Percentiles rank a stretch among this genome's conserved stretches.
Conservation (phyloP, 2,329 filamentous ascomycete genomes). For the Rutstroemia sp. region DNA sequence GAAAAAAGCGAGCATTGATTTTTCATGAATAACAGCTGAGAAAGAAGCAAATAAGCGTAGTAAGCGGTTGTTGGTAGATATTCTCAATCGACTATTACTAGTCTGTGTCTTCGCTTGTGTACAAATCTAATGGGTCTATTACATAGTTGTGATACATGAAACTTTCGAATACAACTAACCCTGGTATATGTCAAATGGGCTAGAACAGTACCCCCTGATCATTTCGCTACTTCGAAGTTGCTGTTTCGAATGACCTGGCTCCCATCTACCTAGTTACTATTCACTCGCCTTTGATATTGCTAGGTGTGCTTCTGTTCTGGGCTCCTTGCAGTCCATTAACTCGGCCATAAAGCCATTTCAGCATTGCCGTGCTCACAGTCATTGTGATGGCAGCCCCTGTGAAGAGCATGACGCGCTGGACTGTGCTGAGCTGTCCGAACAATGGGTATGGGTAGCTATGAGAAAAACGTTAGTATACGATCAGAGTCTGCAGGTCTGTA, state of each 20-base stretch:
- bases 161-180: too few relatives aligned
- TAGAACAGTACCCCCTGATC: background rate
- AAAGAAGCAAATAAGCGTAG: too few relatives aligned
- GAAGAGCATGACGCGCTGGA: constrained; percentile 63
- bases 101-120: too few relatives aligned
- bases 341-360: constrained; percentile 64
- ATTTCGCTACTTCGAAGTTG: background rate
- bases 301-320: constrained; percentile 23
- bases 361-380: constrained; percentile 57
- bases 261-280: background rate
- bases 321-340: constrained; percentile 51
- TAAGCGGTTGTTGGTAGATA: too few relatives aligned
- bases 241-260: background rate
- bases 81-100: too few relatives aligned
- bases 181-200: too few relatives aligned
- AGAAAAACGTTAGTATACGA: constrained; percentile 2
- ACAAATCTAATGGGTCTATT: too few relatives aligned
- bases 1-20: background rate
- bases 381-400: constrained; percentile 62
- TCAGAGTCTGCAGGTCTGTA: too few relatives aligned
- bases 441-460: constrained; percentile 79
- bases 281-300: constrained; percentile 6
- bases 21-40: too few relatives aligned
- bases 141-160: too few relatives aligned
- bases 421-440: constrained; percentile 60